Base-by-base conservation (phyloP, 2,329 filamentous ascomycete genomes). In the Diaporthe australafricana region DNA sequence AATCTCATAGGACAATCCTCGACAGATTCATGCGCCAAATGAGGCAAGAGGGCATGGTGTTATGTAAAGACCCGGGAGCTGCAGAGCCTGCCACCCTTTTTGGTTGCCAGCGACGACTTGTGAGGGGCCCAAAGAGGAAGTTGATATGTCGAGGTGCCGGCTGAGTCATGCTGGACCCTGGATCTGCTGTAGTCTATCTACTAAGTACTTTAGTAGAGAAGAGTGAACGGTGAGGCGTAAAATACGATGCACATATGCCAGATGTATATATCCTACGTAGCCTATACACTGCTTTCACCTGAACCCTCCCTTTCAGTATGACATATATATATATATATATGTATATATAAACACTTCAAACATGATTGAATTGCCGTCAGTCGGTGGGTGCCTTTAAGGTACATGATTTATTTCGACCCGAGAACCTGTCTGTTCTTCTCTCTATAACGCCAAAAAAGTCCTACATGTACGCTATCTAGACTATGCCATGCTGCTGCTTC, bases 111-210 rank as follows among this genome's bases (percentile, higher is more conserved):
- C 17, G 56, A 20, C 38, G 11, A 14, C 8, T 27, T 25, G 42
- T n/a, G 48, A 53, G 55, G 48, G 45, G 67, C 42, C 17, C 27
- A 55, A 47, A 42, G 16, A 11, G 27, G 60, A 70, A 63, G 69
- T 70, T 67, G 69, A 47, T 30, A 67, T 67, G 52, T 53, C 40
- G 40, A 57, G 68, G 60, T 56, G 38, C n/a, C 38, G 30, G 60
- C 69, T 70, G 60, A 70, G 57, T 70, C 69, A 70, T 70, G 38
- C 9, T 62, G 56, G 56, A 47, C 40, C 40, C 56, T 62, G 40
- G 11, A 62, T 45, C 25, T n/a, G 40, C 38, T 38, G 30, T 16
- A 60, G n/a, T n/a, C n/a, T n/a, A n/a, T n/a, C n/a, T n/a, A 25
- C 55, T 60, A 35, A 53, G 50, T 32, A 30, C 38, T 40, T 16